Base-by-base conservation (phyloP, 371 early-diverging fungal species). In the Mortierella sp. region DNA sequence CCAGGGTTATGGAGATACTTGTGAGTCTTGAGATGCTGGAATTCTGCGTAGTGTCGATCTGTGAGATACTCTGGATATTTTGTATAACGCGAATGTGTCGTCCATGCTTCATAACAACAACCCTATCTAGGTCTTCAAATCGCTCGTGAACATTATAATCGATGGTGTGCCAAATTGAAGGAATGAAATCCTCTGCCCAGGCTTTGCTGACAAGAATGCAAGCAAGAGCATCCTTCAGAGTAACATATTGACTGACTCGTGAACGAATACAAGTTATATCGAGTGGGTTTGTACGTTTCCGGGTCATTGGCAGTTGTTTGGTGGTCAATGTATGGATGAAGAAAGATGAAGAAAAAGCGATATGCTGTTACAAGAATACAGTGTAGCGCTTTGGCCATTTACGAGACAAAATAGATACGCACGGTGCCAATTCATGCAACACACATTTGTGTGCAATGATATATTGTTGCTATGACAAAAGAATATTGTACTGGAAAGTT, bases 121-220 rank as follows among this genome's bases (percentile, higher is more conserved):
- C 43, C 5, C 32, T 20, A 14, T 60, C 22, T 28, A 64, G 20
- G 3, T 43, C 11, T 37, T 22, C n/a, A 26, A 73, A 63, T 11
- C 18, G 47, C 20, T 18, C 37, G n/a, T 68, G 45, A 37, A 51
- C 63, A 3, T 57, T n/a, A 26, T 68, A 68, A 32, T 73, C 68
- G 51, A 73, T 52, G 40, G 62, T 30, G 35, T 40, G 64, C 74
- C 74, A 73, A 39, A 73, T 59, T 0, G 57, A 40, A 0, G 14
- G 18, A 20, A 32, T 58, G 51, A 73, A 73, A 32, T 57, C 64
- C 5, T 67, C 49, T 14, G 40, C 28, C 59, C 68, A 73, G 28
- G 9, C 40, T 16, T 68, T 68, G 51, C 40, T 64, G n/a, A 73
- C 68, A 1, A 47, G 64, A 35, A 58, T 59, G 28, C 74, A 73